phyloP scores from a whole-genome alignment of 768 basidiomycete genomes.

The Xerocomellus chrysenteron region DNA sequence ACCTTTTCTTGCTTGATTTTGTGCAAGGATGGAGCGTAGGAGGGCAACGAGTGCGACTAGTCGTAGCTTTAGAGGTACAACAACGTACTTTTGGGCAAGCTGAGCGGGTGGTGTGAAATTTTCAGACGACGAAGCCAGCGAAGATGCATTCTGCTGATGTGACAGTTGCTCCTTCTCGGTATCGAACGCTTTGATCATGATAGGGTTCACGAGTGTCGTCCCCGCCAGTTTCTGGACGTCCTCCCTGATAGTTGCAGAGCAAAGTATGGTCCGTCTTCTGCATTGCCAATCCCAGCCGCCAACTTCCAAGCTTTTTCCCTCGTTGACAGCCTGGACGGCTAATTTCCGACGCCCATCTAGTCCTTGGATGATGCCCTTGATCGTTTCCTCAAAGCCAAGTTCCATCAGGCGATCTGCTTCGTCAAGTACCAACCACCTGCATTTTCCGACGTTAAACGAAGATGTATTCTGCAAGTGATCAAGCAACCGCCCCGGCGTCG shows the following conservation, averaged over 20 bases:
- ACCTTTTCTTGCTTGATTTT: conserved; percentile 50
- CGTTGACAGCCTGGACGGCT: conserved; percentile 62
- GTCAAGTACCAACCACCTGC: conserved; percentile 93
- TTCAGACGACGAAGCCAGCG: conserved; percentile 34
- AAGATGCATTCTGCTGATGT: conserved; percentile 14
- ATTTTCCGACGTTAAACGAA: conserved; percentile 89
- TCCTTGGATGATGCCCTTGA: conserved; percentile 83
- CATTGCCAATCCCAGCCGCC: conserved; percentile 85
- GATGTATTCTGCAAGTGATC: conserved; percentile 97
- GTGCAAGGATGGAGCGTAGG: conserved; percentile 73
- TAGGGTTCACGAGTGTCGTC: conserved; percentile 69
- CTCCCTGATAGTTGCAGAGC: conserved; percentile 95
- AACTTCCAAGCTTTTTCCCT: conserved; percentile 68
- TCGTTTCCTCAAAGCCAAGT: conserved; percentile 95
- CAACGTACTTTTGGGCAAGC: conserved; percentile 84
- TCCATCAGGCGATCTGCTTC: conserved; percentile 99
- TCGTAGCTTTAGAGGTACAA: conserved; percentile 92
- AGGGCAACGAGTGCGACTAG: conserved; percentile 87
- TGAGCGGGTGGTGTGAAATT: conserved; percentile 95
- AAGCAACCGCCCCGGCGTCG: conserved; percentile 91
- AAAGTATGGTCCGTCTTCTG: conserved; percentile 81
- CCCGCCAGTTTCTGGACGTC: conserved; percentile 94
- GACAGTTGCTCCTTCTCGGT: conserved; percentile 33
- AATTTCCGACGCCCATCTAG: conserved; percentile 81
- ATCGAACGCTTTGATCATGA: conserved; percentile 78